Percentiles rank a stretch among this genome's conserved stretches.
Evolutionary conservation across 2,329 filamentous ascomycete species (phyloP).

Genomic region (Onygenales sp.): DNA sequence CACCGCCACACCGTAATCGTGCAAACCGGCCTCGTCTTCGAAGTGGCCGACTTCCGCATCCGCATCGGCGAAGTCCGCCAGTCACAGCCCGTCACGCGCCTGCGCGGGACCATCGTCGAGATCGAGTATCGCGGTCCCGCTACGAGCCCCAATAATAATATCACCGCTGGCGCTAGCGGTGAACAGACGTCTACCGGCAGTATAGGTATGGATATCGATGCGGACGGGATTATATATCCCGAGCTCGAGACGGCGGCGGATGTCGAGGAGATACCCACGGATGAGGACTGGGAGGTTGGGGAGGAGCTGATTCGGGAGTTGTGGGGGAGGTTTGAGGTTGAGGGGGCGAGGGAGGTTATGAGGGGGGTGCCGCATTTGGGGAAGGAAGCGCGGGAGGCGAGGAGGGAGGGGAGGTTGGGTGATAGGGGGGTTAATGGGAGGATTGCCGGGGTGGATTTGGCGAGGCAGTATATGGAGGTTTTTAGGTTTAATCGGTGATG

Average conservation of each 20-base stretch:
- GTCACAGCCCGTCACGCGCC: conserved; percentile 25
- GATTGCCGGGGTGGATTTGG: conserved; percentile 30
- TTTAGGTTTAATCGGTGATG: conserved; percentile 32
- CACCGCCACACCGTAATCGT: conserved; percentile 30
- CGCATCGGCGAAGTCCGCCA: conserved; percentile 35
- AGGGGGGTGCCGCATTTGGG: conserved; percentile 29
- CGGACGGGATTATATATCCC: not conserved
- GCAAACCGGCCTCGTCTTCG: conserved; percentile 27
- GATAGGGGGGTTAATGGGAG: conserved; percentile 6
- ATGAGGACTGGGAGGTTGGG: conserved; percentile 30
- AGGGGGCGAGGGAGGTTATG: conserved; percentile 31
- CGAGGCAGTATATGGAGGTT: conserved; percentile 37
- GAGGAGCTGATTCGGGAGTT: conserved; percentile 32
- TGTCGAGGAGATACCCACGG: conserved; percentile 11
- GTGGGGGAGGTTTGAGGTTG: conserved; percentile 28
- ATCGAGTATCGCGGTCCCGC: conserved; percentile 32
- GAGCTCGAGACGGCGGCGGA: not conserved
- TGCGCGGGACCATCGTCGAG: conserved; percentile 36
- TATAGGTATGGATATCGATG: not conserved
- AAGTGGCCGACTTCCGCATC: conserved; percentile 34
- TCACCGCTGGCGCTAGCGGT: not conserved
- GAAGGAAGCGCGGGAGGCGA: conserved; percentile 25
- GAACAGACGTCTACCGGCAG: no score
- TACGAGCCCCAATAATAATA: not conserved
- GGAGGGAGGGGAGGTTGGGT: conserved; percentile 6